Base-by-base conservation (phyloP, 768 basidiomycete species). In the Dioszegia aurantiaca region DNA sequence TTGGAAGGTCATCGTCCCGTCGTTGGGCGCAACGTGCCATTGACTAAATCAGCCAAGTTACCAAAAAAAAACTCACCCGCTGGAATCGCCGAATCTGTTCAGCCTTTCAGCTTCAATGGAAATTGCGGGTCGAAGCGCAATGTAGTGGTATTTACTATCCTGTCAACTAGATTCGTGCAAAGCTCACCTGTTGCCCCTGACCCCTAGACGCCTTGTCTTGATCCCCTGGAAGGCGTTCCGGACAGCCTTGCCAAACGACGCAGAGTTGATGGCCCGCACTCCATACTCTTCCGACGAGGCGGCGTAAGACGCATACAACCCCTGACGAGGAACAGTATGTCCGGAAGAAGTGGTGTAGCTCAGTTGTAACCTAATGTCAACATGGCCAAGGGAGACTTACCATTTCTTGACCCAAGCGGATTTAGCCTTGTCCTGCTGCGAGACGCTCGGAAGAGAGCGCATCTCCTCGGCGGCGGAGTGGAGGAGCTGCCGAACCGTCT, bases 251-350 rank as follows among this genome's bases (percentile, higher is more conserved):
- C 92, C 92, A 68, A 95, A 82, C 1, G 91, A 91, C 65, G 92
- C 92, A 36, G 91, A 90, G 81, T 93, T 95, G 80, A 94, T 90
- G 72, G 93, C 89, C 52, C 88, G 89, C 60, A 92, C 88, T 51
- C 88, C 87, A 79, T 92, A 90, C 78, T 90, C 87, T 79, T 91
- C 89, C 77, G 89, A 92, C 56, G 92, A 86, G 55, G 89, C 82
- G 61, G 87, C 83, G 79, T 93, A 95, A 31, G 90, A 93, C 74
- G 90, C 89, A 78, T 93, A 95, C 49, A 95, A 84, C 5, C 90
- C 91, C 73, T 94, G 91, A 52, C 91, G 85, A 43, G 91, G 89
- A 33, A 93, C 91, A 76, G 92, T 92, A 33, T 46, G 42, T 4
- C 61, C 60, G 3, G 51, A 24, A 5, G 60, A 55, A 4, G 31